phyloP scores from a whole-genome alignment of 495 filamentous ascomycete species.

The Xylaria cubensis region DNA sequence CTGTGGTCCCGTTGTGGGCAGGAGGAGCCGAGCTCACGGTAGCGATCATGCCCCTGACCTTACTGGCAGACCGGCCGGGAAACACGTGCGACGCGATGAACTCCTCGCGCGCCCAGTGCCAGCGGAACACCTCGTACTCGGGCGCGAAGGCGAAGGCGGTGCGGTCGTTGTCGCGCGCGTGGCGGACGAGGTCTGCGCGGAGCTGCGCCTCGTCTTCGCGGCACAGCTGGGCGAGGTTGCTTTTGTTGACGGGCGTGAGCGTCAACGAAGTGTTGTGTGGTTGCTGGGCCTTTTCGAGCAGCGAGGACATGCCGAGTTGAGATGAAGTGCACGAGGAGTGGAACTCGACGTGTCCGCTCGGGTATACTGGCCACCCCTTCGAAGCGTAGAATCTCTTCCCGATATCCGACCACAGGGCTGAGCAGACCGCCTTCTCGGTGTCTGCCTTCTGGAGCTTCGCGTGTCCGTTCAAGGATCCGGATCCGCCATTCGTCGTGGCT shows the following conservation, averaged over 20 bases:
- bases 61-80: constrained; percentile 46
- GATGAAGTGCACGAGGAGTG: constrained; percentile 34
- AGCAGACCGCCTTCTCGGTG: constrained; percentile 59
- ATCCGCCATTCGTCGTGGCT: background rate
- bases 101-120: constrained; percentile 89
- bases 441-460: constrained; percentile 38
- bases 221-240: constrained; percentile 65
- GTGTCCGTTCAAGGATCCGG: background rate
- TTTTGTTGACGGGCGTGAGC: constrained; percentile 50
- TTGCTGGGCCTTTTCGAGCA: constrained; percentile 3
- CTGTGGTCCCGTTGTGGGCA: background rate
- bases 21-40: background rate
- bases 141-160: constrained; percentile 73
- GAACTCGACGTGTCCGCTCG: constrained; percentile 73
- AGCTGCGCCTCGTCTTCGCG: constrained; percentile 60
- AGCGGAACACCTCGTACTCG: constrained; percentile 72
- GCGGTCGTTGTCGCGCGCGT: constrained; percentile 36
- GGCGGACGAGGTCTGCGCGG: constrained; percentile 43
- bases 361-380: constrained; percentile 79
- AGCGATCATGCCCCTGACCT: constrained; percentile 69
- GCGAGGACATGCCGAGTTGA: constrained; percentile 8
- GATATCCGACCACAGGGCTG: constrained; percentile 91
- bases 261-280: constrained; percentile 11
- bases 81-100: constrained; percentile 69
- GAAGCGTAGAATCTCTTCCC: constrained; percentile 89